A percentile compares a stretch with the other conserved stretches of the same genome.
Conservation (phyloP, 352 stramenopile genomes). For the Pseudoperonospora humuli region DNA sequence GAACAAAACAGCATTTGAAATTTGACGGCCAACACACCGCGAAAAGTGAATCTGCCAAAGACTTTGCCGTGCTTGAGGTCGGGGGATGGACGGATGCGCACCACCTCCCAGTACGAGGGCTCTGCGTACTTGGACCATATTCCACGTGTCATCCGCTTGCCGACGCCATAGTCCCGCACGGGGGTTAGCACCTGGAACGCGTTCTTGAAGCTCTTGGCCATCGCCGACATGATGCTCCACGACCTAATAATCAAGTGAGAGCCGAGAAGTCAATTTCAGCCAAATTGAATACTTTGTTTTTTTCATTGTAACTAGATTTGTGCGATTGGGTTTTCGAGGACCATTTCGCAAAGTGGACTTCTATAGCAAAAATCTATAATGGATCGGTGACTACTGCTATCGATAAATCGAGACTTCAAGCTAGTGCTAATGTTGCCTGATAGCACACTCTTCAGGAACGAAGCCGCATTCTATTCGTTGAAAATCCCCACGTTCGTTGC, state of each 20-base stretch:
- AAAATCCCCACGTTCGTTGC: constrained; percentile 64
- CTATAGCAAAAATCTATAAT: too few species aligned
- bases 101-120: constrained; percentile 77
- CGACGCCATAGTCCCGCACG: constrained; percentile 62
- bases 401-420: too few species aligned
- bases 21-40: constrained; percentile 48
- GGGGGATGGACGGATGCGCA: constrained; percentile 54
- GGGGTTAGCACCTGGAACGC: constrained; percentile 69
- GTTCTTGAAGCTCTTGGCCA: constrained; percentile 45
- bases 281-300: too few species aligned
- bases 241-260: constrained; percentile 13
- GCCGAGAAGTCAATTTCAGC: constrained; percentile 12
- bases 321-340: too few species aligned
- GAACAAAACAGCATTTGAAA: too few species aligned
- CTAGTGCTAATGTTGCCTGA: constrained; percentile 55
- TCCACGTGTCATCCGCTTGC: constrained; percentile 55
- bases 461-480: constrained; percentile 43
- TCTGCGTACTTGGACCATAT: constrained; percentile 73
- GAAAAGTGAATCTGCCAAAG: constrained; percentile 75
- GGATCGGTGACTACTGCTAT: too few species aligned
- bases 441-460: constrained; percentile 61
- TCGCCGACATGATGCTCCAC: constrained; percentile 23
- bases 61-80: constrained; percentile 86
- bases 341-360: too few species aligned
- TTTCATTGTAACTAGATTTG: too few species aligned